A percentile compares a stretch with the other conserved stretches of the same genome.
Conservation (phyloP, 2,329 filamentous ascomycete species). For the Onygena corvina region DNA sequence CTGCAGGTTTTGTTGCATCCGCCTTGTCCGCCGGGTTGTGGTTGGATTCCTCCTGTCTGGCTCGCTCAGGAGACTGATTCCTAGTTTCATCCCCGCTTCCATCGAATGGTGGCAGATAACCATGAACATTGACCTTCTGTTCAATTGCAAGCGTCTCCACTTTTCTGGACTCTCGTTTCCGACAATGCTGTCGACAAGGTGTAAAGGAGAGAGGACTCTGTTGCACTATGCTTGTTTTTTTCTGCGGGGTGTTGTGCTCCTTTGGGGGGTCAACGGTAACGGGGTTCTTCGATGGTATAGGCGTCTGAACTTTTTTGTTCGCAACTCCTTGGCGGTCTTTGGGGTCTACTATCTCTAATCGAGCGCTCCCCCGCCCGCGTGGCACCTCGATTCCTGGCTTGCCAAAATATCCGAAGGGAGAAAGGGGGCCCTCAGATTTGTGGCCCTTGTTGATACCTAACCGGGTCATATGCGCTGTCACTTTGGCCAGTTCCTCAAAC, state of each 20-base stretch:
- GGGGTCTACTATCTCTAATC: not conserved
- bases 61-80: not conserved
- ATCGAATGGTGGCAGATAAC: constrained; percentile 23
- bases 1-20: not conserved
- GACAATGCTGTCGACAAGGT: constrained; percentile 17
- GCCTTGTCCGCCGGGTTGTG: constrained; percentile 1
- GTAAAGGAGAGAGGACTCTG: constrained; percentile 17
- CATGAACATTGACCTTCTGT: constrained; percentile 24
- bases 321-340: not conserved
- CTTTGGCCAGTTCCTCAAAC: constrained; percentile 21
- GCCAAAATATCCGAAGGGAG: not conserved
- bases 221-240: not conserved
- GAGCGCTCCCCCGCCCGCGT: not conserved
- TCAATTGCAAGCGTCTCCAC: constrained; percentile 21
- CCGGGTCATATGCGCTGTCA: constrained; percentile 11
- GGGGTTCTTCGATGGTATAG: not conserved
- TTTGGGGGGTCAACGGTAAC: not conserved
- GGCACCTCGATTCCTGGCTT: not conserved
- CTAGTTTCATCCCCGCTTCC: constrained; percentile 18
- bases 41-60: not conserved
- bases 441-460: not conserved
- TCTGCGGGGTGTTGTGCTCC: not conserved
- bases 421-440: not conserved
- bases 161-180: constrained; percentile 19
- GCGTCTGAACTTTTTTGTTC: not conserved